Conservation (phyloP, 257 asterid species). For the Echium plantagineum region DNA sequence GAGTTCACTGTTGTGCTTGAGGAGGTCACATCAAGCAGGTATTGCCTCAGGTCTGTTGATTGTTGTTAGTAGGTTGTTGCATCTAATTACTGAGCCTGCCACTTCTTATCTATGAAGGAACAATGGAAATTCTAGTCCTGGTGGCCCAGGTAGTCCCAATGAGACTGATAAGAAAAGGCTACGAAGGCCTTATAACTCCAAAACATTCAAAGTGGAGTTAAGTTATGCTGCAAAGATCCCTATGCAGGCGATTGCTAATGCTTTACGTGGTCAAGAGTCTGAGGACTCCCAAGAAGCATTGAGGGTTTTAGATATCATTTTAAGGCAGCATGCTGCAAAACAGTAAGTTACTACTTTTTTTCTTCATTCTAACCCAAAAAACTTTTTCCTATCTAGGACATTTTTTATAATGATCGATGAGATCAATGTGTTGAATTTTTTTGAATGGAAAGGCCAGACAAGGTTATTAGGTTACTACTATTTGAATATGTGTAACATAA, state of each 20-base stretch:
- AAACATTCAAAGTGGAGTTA: conserved; percentile 75
- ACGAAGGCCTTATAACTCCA: conserved; percentile 59
- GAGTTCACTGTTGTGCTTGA: conserved; percentile 87
- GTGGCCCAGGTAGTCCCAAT: conserved; percentile 38
- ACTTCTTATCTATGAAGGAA: conserved; percentile 30
- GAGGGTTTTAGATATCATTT: conserved; percentile 74
- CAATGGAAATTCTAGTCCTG: conserved; percentile 63
- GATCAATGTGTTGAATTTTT: background rate
- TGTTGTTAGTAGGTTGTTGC: background rate
- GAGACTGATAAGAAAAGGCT: conserved; percentile 54
- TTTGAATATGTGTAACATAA: conserved; percentile 2
- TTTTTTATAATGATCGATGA: background rate
- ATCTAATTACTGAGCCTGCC: background rate
- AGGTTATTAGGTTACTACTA: background rate
- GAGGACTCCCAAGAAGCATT: conserved; percentile 79
- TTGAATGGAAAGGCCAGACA: no score
- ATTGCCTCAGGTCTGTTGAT: conserved; percentile 2
- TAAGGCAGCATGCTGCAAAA: conserved; percentile 96
- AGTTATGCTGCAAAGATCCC: conserved; percentile 83
- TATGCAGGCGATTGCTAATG: conserved; percentile 73
- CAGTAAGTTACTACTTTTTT: conserved; percentile 43
- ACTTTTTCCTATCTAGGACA: background rate
- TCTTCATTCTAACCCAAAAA: background rate
- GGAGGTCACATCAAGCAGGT: conserved; percentile 66
- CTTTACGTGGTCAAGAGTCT: conserved; percentile 78